Evolutionary conservation across 2,329 filamentous ascomycete genomes (phyloP).

Genomic region (Curvularia sp.): DNA sequence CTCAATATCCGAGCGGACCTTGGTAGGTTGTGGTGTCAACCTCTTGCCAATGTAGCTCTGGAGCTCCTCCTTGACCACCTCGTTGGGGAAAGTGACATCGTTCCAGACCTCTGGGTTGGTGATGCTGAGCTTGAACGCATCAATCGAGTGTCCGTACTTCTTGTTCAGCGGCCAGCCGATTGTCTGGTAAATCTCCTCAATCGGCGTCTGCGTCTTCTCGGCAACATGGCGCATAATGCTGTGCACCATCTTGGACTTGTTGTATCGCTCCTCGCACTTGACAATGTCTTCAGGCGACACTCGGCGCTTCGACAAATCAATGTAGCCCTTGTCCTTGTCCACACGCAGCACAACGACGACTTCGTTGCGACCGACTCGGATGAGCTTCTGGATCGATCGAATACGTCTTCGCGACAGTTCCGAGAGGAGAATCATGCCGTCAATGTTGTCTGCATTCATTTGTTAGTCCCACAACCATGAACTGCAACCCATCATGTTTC

Average conservation of each 20-base stretch:
- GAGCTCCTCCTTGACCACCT: conserved; percentile 85
- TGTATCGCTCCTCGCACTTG: conserved; percentile 99
- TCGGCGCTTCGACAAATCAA: conserved; percentile 97
- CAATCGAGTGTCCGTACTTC: conserved; percentile 94
- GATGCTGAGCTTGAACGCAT: conserved; percentile 99
- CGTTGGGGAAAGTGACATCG: conserved; percentile 86
- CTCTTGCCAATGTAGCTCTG: conserved; percentile 97
- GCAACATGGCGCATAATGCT: conserved; percentile 99
- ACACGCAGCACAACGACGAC: conserved; percentile 98
- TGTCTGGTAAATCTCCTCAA: conserved; percentile 90
- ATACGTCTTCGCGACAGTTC: conserved; percentile 98
- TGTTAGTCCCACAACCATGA: conserved; percentile 5
- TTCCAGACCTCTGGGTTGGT: conserved; percentile 98
- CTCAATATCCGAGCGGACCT: conserved; percentile 96
- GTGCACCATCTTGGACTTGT: conserved; percentile 99
- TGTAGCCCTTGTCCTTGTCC: conserved; percentile 99
- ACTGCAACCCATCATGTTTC: neutral
- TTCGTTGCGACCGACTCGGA: conserved; percentile 96
- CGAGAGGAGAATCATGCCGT: conserved; percentile 99
- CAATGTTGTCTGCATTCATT: conserved; percentile 78
- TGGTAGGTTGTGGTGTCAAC: conserved; percentile 96
- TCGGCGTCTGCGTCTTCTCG: conserved; percentile 93
- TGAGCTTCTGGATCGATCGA: conserved; percentile 97
- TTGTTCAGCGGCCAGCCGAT: conserved; percentile 98
- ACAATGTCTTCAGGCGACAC: conserved; percentile 97